Base-by-base conservation (phyloP, 2,329 filamentous ascomycete species). In the Trichoderma sp. region DNA sequence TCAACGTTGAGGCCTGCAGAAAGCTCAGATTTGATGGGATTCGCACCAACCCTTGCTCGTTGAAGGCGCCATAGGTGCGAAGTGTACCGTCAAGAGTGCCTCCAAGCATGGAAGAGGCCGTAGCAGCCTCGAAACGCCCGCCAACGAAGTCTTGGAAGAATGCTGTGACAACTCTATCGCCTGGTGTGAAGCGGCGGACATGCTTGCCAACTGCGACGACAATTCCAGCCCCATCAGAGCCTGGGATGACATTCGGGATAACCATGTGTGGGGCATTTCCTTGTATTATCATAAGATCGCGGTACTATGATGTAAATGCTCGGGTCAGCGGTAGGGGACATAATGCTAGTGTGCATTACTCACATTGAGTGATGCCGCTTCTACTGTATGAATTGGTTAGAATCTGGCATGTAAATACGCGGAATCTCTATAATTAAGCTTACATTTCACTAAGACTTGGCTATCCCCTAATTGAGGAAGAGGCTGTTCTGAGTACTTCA, bases 391-490 rank as follows among this genome's bases (percentile, higher is more conserved):
- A 24, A 10, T 1, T 3, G 26, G 37, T 56, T 56, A 65, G 51
- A 26, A 55, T 0, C 10, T n/a, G 2, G 18, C 8, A 0, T 46
- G 16, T 34, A 30, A n/a, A 28, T 52, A 56, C 16, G 28, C 30
- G 54, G 5, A 30, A 43, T 39, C 32, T 18, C 1, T 21, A 10
- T 43, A 43, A 18, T 16, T 43, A 16, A 59, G 30, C 54, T 59
- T 59, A 59, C 56, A 43, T 43, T 56, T 59, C 18, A 59, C 51
- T n/a, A 65, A 30, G 4, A 65, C 61, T 16, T 65, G 37, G 18
- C 61, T 65, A 26, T 65, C 61, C 3, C 61, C 61, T 56, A 65
- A 21, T 39, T 65, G 51, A 18, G 61, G 37, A 49, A 65, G 61
- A 8, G 61, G 37, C 2, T 65, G 61, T 46, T 65, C 37, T 5